A percentile compares a stretch with the other conserved stretches of the same genome.
These are phyloP conservation scores for Fusarium kyushuense DNA, from an alignment of 2,329 filamentous ascomycete species.

Conservation along the genomic window DNA sequence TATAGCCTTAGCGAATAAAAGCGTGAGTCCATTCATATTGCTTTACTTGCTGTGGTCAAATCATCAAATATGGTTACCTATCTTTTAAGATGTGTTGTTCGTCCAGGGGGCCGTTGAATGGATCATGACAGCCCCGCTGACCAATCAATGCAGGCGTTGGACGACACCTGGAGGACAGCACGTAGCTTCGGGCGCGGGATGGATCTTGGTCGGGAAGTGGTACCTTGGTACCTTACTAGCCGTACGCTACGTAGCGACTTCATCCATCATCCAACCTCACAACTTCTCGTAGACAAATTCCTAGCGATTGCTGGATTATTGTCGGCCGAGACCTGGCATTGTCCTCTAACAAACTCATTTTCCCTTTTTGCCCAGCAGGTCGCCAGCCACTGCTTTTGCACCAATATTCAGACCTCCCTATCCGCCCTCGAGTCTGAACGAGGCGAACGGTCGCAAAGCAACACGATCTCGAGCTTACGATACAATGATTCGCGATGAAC, in stretches of 20 bases:
- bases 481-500: constrained; percentile 53
- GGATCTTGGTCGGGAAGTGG: constrained; percentile 25
- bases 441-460: constrained; percentile 28
- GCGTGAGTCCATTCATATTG: background rate
- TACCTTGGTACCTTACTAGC: constrained; percentile 38
- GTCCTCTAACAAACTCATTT: constrained; percentile 15
- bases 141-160: constrained; percentile 45
- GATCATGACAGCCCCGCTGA: constrained; percentile 18
- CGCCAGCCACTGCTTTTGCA: constrained; percentile 15
- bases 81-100: background rate
- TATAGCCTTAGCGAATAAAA: background rate
- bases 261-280: constrained; percentile 37
- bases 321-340: constrained; percentile 30
- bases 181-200: constrained; percentile 38
- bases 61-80: background rate
- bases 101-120: constrained; percentile 4
- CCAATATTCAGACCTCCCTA: constrained; percentile 9
- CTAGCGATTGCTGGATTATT: constrained; percentile 15
- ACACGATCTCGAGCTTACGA: constrained; percentile 33
- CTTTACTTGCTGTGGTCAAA: background rate
- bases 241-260: constrained; percentile 35
- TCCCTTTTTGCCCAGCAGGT: background rate
- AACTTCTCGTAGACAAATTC: constrained; percentile 24
- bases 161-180: constrained; percentile 47
- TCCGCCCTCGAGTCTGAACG: constrained; percentile 10